Base-by-base conservation (phyloP, 345 rosid species). In the Hirschfeldia incana region DNA sequence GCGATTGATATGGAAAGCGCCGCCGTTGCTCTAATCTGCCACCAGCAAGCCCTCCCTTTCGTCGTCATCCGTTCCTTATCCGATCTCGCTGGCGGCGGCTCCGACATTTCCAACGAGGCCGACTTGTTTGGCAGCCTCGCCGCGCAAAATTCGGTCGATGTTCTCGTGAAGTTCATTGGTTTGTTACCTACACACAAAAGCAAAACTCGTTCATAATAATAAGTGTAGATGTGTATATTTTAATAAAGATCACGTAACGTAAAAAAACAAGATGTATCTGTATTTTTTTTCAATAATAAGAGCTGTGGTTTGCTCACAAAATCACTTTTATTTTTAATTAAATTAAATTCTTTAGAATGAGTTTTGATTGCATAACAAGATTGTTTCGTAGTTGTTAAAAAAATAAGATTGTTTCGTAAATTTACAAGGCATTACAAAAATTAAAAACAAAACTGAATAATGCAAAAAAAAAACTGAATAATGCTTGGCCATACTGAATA, bases 1-100 rank as follows among this genome's bases (percentile, higher is more conserved):
- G 84, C 97, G n/a, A 28, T 89, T 1, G 97, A 93, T 71, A 91
- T 90, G 94, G 98, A 93, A 73, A 91, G 76, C 6, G 94, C 93
- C 12, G 89, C 94, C 5, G 33, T 89, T 10, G 96, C 94, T 27
- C 80, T 91, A 8, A 73, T 88, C 37, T 86, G 89, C 62, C 77
- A 46, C 78, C 90, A 93, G 70, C 91, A 87, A 76, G 74, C 42
- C 37, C 74, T 69, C 39, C 94, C 92, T 4, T 93, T 89, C 46
- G 81, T 89, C 0, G 87, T 85, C 0, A 78, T 93, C 29, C 81
- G 94, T 72, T 69, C 91, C 12, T 83, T 93, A 12, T 93, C 94
- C 2, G 98, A 93, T 78, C 81, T 93, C 17, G 94, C 97, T 4
- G 97, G 94, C 0, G 94, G 97, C 0, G 91, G 91, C 46, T 84